Evolutionary conservation across 495 filamentous ascomycete species (phyloP).

Genomic region (Tuber umbilicatum): DNA sequence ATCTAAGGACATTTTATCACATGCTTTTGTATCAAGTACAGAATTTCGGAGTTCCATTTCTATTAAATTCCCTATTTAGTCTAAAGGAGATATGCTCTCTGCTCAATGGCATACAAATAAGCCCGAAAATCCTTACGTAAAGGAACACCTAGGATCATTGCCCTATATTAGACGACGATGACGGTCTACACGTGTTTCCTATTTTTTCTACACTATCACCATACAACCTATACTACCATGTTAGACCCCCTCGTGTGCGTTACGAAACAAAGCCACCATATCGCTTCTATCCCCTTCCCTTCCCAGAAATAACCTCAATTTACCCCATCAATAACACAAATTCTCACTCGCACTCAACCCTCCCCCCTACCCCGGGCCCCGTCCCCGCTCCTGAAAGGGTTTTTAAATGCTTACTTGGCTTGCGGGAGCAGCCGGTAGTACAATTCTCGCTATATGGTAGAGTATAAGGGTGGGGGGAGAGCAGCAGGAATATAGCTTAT

Average conservation of each 20-base stretch:
- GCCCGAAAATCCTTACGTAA: background rate
- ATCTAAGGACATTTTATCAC: background rate
- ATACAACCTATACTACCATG: background rate
- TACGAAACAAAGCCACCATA: background rate
- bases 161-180: background rate
- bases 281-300: background rate
- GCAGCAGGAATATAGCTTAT: background rate
- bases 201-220: background rate
- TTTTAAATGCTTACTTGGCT: background rate
- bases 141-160: background rate
- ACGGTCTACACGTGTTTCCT: background rate
- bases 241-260: background rate
- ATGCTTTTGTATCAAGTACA: background rate
- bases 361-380: background rate
- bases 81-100: background rate
- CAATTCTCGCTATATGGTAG: background rate
- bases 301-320: background rate
- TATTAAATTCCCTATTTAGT: background rate
- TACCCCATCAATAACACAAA: background rate
- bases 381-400: background rate
- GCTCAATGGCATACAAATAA: background rate
- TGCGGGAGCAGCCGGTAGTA: background rate
- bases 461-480: background rate
- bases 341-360: background rate
- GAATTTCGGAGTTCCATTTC: background rate